Evolutionary conservation across 495 filamentous ascomycete species (phyloP).

Genomic region (Lepidopterella palustris): DNA sequence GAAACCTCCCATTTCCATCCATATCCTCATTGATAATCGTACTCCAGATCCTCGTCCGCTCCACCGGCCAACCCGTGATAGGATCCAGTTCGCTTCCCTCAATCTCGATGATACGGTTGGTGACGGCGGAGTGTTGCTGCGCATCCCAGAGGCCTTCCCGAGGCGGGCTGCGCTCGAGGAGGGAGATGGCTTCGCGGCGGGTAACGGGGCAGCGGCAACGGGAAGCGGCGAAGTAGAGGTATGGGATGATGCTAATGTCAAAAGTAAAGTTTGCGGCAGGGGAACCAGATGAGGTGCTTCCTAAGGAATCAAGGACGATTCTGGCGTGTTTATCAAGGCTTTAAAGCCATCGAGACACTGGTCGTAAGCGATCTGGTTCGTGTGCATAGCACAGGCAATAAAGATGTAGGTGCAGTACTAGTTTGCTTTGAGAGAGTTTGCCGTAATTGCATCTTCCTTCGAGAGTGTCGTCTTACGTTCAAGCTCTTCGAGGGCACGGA

Average conservation of each 20-base stretch:
- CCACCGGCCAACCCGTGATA: slow-evolving; percentile 7
- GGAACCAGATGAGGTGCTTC: background rate
- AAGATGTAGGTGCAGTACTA: slow-evolving; percentile 4
- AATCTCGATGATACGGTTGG: slow-evolving; percentile 9
- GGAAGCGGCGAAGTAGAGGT: slow-evolving; percentile 6
- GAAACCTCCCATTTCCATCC: background rate
- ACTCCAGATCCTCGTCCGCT: background rate
- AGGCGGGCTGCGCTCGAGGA: slow-evolving; percentile 5
- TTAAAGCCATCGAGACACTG: background rate
- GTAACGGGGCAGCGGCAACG: slow-evolving; percentile 11
- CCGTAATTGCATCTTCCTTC: background rate
- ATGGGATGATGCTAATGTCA: slow-evolving; percentile 8
- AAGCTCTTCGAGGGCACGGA: background rate
- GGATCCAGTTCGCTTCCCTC: slow-evolving; percentile 11
- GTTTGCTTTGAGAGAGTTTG: background rate
- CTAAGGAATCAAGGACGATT: slow-evolving; percentile 3
- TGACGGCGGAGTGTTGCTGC: slow-evolving; percentile 2
- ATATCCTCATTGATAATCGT: background rate
- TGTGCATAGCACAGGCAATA: background rate
- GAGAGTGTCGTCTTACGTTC: background rate
- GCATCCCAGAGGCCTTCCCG: slow-evolving; percentile 22
- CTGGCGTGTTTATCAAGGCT: slow-evolving; percentile 1
- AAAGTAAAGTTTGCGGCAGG: slow-evolving; percentile 14
- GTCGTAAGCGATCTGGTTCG: background rate
- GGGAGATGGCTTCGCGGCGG: slow-evolving; percentile 14